Conservation (phyloP, 2,329 filamentous ascomycete species). For the Fusarium fujikuroi region DNA sequence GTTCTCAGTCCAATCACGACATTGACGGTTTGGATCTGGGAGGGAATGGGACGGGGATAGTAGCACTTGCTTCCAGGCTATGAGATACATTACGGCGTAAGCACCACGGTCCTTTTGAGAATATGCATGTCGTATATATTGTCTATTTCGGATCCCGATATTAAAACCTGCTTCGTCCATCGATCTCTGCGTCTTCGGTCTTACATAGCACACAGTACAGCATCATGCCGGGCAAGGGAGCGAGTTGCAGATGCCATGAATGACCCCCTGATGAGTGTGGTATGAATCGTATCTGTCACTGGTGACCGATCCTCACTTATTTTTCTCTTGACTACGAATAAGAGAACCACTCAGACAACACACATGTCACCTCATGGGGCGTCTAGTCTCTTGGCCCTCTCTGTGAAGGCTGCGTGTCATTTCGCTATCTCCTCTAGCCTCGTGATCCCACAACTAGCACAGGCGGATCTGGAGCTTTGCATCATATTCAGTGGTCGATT, state of each 20-base stretch:
- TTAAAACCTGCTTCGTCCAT: not conserved
- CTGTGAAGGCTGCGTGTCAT: not conserved
- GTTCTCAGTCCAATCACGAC: not conserved
- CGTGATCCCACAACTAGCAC: not conserved
- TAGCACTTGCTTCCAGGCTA: not conserved
- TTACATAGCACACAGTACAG: not conserved
- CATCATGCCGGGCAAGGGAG: not conserved
- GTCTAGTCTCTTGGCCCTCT: not conserved
- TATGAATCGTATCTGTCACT: not conserved
- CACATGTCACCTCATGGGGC: not conserved
- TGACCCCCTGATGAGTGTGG: not conserved
- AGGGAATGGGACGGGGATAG: not conserved
- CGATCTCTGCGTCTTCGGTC: not conserved
- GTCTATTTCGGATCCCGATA: not conserved
- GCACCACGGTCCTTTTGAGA: not conserved
- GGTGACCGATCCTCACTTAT: not conserved
- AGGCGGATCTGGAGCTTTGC: not conserved
- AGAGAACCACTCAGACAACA: not conserved
- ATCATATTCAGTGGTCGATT: not conserved
- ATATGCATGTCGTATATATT: not conserved
- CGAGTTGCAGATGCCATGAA: not conserved
- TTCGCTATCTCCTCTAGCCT: conserved; percentile 1
- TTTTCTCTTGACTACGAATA: not conserved
- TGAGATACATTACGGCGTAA: not conserved
- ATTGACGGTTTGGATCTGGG: not conserved